Evolutionary conservation across 2,329 filamentous ascomycete genomes (phyloP).

Genomic region (Sporothrix luriei): DNA sequence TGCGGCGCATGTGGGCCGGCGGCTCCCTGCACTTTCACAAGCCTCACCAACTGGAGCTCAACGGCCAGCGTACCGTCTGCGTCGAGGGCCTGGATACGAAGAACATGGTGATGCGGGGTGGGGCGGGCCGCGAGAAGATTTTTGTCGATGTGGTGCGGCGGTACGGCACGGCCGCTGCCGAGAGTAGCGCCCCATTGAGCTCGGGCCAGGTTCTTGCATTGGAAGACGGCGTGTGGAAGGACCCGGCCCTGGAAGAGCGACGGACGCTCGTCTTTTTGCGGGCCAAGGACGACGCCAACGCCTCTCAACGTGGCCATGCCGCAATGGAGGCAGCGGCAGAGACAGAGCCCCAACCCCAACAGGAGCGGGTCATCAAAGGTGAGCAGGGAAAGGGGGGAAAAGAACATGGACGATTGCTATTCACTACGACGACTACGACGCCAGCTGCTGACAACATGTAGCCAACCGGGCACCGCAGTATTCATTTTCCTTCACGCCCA

Average conservation of each 20-base stretch:
- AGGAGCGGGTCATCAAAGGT: conserved; percentile 23
- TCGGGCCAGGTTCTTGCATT: conserved; percentile 23
- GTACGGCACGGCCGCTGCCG: conserved; percentile 27
- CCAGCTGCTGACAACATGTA: conserved; percentile 35
- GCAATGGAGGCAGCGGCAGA: too few species aligned
- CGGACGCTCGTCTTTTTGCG: conserved; percentile 58
- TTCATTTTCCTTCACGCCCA: conserved; percentile 63
- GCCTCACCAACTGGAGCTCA: conserved; percentile 42
- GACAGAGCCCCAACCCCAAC: neutral
- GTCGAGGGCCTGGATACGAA: conserved; percentile 45
- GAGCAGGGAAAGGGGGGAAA: neutral
- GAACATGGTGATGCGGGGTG: conserved; percentile 31
- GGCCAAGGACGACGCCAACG: conserved; percentile 34
- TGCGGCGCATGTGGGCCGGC: conserved; percentile 85
- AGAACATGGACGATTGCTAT: too few species aligned
- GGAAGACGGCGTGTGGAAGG: conserved; percentile 31
- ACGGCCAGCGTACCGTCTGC: conserved; percentile 49
- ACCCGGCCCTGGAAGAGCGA: conserved; percentile 49
- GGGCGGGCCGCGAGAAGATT: conserved; percentile 48
- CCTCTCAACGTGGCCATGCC: neutral
- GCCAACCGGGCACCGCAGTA: conserved; percentile 45
- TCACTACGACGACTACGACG: too few species aligned
- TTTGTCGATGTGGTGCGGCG: conserved; percentile 55
- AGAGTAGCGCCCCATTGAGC: conserved; percentile 17
- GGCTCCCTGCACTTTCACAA: conserved; percentile 58